Conservation (phyloP, 2,329 filamentous ascomycete species). For the Grosmannia serpens region DNA sequence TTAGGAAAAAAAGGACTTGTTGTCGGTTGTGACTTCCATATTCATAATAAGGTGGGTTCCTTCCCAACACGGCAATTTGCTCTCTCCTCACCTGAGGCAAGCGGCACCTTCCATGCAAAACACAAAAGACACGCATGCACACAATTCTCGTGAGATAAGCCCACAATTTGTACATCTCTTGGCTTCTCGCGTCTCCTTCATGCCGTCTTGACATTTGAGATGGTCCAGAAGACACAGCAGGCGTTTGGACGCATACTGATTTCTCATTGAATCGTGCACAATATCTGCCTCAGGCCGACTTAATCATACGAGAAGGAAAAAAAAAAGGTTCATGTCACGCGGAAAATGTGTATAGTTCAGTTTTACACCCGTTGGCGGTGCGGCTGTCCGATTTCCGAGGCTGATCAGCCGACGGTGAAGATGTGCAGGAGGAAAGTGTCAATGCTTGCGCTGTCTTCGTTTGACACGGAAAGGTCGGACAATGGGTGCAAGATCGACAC, state of each 20-base stretch:
- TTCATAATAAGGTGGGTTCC: not conserved
- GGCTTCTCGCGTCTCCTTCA: not conserved
- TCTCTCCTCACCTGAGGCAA: not conserved
- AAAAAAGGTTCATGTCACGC: not conserved
- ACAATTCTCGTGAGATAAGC: not conserved
- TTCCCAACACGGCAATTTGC: not conserved
- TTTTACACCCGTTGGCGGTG: constrained; percentile 4
- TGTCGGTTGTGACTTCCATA: not conserved
- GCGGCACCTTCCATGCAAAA: not conserved
- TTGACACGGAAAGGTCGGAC: not conserved
- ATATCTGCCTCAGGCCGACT: not conserved
- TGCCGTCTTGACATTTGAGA: not conserved
- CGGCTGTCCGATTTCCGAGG: constrained; percentile 2
- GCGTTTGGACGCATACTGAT: not conserved
- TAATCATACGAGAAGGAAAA: not conserved
- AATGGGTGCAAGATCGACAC: too few species aligned
- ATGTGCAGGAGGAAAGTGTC: not conserved
- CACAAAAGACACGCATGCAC: not conserved
- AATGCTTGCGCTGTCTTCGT: not conserved
- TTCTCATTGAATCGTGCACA: not conserved
- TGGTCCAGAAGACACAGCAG: not conserved
- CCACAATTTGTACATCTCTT: not conserved
- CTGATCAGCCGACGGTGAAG: not conserved
- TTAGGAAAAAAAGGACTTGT: not conserved
- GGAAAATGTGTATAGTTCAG: constrained; percentile 4